A percentile compares a stretch with the other conserved stretches of the same genome.
Conservation (phyloP, 345 rosid species). For the Bruguiera parviflora region DNA sequence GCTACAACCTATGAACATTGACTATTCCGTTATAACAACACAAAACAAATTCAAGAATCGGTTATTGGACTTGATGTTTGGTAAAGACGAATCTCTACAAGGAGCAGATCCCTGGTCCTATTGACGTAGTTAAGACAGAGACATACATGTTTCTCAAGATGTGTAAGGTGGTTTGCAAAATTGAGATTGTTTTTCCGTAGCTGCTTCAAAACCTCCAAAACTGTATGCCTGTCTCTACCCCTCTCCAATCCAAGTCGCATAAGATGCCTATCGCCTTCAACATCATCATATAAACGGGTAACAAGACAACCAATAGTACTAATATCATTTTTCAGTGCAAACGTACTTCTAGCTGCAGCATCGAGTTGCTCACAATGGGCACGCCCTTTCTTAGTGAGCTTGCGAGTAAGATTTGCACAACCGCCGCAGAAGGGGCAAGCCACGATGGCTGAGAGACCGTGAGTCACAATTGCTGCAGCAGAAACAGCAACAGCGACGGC, state of each 20-base stretch:
- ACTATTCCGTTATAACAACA: neutral
- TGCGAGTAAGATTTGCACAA: constrained; percentile 34
- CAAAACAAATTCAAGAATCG: neutral
- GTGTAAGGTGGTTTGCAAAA: constrained; percentile 40
- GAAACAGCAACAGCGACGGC: constrained; percentile 36
- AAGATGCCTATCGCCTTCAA: constrained; percentile 49
- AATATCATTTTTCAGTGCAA: constrained; percentile 46
- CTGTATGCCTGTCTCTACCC: constrained; percentile 41
- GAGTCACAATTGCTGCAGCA: constrained; percentile 48
- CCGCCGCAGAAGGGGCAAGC: constrained; percentile 47
- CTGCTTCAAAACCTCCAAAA: constrained; percentile 49
- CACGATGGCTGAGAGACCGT: constrained; percentile 48
- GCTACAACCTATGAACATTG: neutral
- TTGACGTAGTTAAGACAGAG: constrained; percentile 58
- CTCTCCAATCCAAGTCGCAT: constrained; percentile 54
- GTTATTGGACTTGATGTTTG: constrained; percentile 18
- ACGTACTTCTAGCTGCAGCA: constrained; percentile 60
- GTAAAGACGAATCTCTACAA: constrained; percentile 39
- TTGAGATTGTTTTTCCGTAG: constrained; percentile 45
- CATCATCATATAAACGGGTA: constrained; percentile 37
- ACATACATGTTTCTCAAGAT: constrained; percentile 64
- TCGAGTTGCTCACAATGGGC: constrained; percentile 56
- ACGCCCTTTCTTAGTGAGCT: constrained; percentile 50
- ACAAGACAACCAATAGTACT: constrained; percentile 60
- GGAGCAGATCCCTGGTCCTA: constrained; percentile 51